Conservation (phyloP, 345 rosid species). For the Eucalyptus grandis region DNA sequence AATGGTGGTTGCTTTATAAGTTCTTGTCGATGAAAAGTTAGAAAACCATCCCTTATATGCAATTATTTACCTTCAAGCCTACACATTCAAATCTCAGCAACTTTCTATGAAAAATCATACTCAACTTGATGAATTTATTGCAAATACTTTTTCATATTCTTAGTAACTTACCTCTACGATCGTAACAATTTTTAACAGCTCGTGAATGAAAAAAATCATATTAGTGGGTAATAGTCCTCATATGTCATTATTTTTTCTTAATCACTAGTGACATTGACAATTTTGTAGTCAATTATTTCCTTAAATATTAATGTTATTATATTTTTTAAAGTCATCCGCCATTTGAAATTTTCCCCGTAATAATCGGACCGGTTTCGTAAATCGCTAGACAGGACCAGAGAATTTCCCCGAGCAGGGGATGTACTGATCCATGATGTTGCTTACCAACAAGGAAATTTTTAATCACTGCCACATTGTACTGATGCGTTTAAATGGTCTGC, state of each 20-base stretch:
- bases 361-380: neutral
- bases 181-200: neutral
- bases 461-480: neutral
- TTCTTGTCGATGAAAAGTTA: neutral
- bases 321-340: neutral
- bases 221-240: neutral
- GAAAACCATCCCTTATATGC: neutral
- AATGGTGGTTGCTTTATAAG: neutral
- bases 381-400: neutral
- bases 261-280: neutral
- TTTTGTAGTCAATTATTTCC: neutral
- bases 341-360: neutral
- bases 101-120: neutral
- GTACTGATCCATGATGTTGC: neutral
- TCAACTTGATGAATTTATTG: neutral
- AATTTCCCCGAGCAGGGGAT: neutral
- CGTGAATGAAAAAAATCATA: neutral
- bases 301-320: neutral
- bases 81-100: neutral
- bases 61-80: neutral
- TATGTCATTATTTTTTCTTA: neutral
- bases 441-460: neutral
- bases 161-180: neutral
- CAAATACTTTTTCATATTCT: neutral
- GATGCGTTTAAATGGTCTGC: neutral